Percentiles rank a stretch among this genome's conserved stretches.
phyloP scores from a whole-genome alignment of 768 basidiomycete genomes.

The Mycena epipterygia region DNA sequence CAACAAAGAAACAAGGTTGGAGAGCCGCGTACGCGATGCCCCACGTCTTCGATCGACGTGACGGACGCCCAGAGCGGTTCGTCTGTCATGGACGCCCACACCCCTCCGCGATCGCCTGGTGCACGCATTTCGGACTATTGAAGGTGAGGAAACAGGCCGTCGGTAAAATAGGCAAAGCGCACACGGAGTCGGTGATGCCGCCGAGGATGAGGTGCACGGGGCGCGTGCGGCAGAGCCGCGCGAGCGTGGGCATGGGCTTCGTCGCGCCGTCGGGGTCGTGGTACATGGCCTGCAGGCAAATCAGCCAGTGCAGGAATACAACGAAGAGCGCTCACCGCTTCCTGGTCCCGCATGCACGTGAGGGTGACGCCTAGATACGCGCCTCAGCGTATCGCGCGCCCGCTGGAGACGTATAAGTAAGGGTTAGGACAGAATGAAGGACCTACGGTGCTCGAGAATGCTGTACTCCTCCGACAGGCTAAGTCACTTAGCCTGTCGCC shows the following conservation, averaged over 20 bases:
- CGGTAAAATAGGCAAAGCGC: neutral
- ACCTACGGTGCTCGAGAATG: conserved; percentile 54
- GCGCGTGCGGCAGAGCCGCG: conserved; percentile 51
- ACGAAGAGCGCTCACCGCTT: conserved; percentile 68
- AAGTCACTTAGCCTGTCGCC: too few relatives aligned
- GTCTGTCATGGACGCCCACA: too few relatives aligned
- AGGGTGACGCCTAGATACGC: conserved; percentile 61
- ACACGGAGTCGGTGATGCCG: conserved; percentile 67
- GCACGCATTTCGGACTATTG: conserved; percentile 51
- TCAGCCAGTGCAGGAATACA: too few relatives aligned
- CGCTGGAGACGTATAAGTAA: conserved; percentile 11
- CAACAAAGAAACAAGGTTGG: neutral
- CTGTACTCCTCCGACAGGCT: conserved; percentile 57
- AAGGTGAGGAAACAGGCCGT: neutral
- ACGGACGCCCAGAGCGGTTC: conserved; percentile 53
- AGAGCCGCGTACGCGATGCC: conserved; percentile 47
- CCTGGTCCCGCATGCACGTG: conserved; percentile 73
- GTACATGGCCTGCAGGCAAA: conserved; percentile 69
- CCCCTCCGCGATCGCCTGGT: conserved; percentile 50
- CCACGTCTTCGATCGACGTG: conserved; percentile 42
- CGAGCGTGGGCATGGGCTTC: conserved; percentile 64
- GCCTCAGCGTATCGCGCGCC: conserved; percentile 35
- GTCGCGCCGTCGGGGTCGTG: conserved; percentile 66
- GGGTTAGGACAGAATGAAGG: conserved; percentile 30
- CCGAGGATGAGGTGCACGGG: conserved; percentile 72